phyloP scores from a whole-genome alignment of 129 eudicot genomes.

The Mikania micrantha region DNA sequence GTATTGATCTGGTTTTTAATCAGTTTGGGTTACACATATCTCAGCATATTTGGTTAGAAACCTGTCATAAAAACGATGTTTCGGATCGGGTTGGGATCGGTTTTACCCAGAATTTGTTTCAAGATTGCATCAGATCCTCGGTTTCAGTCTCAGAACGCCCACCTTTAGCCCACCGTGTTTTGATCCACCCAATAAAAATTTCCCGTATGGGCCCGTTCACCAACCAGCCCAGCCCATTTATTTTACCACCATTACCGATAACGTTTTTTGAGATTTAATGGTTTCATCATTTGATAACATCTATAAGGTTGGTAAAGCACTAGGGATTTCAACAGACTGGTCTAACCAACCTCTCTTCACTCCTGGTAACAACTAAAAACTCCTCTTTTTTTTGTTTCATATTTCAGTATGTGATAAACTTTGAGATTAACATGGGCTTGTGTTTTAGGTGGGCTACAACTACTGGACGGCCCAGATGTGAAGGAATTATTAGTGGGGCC shows the following conservation, averaged over 20 bases:
- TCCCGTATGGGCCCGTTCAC: too few species aligned
- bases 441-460: conserved; percentile 71
- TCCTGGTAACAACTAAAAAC: conserved; percentile 42
- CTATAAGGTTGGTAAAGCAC: conserved; percentile 71
- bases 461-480: conserved; percentile 81
- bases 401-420: neutral
- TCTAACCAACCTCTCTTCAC: conserved; percentile 70
- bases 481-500: conserved; percentile 65
- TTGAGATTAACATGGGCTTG: neutral
- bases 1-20: too few species aligned
- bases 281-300: neutral
- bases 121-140: too few species aligned
- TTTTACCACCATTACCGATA: neutral
- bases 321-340: conserved; percentile 85
- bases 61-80: too few species aligned
- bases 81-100: too few species aligned
- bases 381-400: neutral
- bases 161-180: too few species aligned
- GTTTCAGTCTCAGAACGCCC: too few species aligned
- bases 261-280: neutral
- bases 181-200: neutral
- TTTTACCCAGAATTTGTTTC: too few species aligned
- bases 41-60: too few species aligned
- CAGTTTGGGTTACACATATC: too few species aligned
- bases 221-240: neutral